Percentiles rank a stretch among this genome's conserved stretches.
These are phyloP conservation scores for Pugionium cornutum DNA, from an alignment of 345 rosid genomes.

Conservation along the genomic window DNA sequence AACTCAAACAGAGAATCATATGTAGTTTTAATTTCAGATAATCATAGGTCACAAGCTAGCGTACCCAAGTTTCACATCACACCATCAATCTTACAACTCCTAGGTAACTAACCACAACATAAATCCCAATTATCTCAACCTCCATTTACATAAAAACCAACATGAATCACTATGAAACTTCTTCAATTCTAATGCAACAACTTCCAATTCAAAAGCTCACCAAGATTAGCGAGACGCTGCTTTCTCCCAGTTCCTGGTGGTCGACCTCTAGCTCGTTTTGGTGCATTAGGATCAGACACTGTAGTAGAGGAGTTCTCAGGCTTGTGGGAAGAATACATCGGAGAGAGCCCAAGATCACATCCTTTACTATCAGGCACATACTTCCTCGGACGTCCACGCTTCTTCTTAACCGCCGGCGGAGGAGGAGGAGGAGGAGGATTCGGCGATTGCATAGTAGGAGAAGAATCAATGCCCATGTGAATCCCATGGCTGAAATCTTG, in stretches of 20 bases:
- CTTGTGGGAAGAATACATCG: slow-evolving; percentile 36
- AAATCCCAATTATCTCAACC: neutral
- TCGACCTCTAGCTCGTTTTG: slow-evolving; percentile 67
- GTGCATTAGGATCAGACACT: slow-evolving; percentile 49
- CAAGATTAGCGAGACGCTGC: slow-evolving; percentile 79
- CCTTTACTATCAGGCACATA: slow-evolving; percentile 54
- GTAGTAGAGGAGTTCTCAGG: slow-evolving; percentile 9
- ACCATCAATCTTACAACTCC: too few species aligned
- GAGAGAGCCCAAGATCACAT: slow-evolving; percentile 71
- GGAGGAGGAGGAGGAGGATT: slow-evolving; percentile 3
- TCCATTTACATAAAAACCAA: neutral
- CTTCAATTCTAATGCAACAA: neutral
- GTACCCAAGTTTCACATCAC: neutral
- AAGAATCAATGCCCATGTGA: slow-evolving; percentile 49
- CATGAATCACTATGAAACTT: neutral
- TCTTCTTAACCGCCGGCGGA: slow-evolving; percentile 55
- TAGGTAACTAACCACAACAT: too few species aligned
- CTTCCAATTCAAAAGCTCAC: slow-evolving; percentile 42
- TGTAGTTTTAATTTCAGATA: too few species aligned
- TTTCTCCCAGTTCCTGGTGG: slow-evolving; percentile 96
- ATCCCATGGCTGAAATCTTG: slow-evolving; percentile 45
- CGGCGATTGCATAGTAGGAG: slow-evolving; percentile 22
- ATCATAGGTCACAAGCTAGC: too few species aligned
- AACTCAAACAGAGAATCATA: too few species aligned
- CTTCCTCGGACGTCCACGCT: slow-evolving; percentile 92